Percentiles rank a stretch among this genome's conserved stretches.
These are phyloP conservation scores for Lachancea fermentati DNA, from an alignment of 805 yeast species.

Conservation along the genomic window DNA sequence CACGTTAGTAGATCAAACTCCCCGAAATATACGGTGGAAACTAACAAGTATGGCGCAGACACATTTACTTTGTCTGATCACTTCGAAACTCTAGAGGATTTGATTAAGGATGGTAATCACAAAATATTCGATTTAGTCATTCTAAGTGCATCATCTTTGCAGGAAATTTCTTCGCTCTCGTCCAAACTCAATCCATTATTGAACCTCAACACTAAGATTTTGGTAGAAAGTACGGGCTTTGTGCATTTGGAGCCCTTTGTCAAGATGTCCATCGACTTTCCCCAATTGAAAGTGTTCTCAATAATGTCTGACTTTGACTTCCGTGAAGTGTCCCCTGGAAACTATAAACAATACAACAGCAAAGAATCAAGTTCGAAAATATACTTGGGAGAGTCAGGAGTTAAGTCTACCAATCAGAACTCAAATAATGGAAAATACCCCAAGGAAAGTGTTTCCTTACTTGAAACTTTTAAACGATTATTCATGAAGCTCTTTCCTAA, in stretches of 20 bases:
- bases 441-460: slow-evolving; percentile 15
- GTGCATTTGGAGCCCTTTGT: slow-evolving; percentile 69
- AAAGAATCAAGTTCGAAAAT: slow-evolving; percentile 41
- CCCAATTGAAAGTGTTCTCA: slow-evolving; percentile 42
- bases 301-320: slow-evolving; percentile 61
- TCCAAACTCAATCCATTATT: slow-evolving; percentile 35
- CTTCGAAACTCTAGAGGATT: slow-evolving; percentile 23
- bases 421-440: slow-evolving; percentile 17
- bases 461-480: slow-evolving; percentile 29
- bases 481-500: slow-evolving; percentile 29
- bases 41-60: slow-evolving; percentile 25
- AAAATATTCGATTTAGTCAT: slow-evolving; percentile 40
- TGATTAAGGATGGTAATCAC: slow-evolving; percentile 11
- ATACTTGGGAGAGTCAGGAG: slow-evolving; percentile 37
- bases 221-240: slow-evolving; percentile 67
- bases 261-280: slow-evolving; percentile 37
- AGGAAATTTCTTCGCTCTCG: slow-evolving; percentile 43
- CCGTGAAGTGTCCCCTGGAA: slow-evolving; percentile 34
- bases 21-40: slow-evolving; percentile 17
- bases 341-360: slow-evolving; percentile 34
- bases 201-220: slow-evolving; percentile 43
- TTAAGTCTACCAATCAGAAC: slow-evolving; percentile 10
- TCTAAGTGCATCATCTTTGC: slow-evolving; percentile 44
- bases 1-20: slow-evolving; percentile 28
- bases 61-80: slow-evolving; percentile 19